phyloP scores from a whole-genome alignment of 2,329 filamentous ascomycete species.

The Sarocladium oryzae region DNA sequence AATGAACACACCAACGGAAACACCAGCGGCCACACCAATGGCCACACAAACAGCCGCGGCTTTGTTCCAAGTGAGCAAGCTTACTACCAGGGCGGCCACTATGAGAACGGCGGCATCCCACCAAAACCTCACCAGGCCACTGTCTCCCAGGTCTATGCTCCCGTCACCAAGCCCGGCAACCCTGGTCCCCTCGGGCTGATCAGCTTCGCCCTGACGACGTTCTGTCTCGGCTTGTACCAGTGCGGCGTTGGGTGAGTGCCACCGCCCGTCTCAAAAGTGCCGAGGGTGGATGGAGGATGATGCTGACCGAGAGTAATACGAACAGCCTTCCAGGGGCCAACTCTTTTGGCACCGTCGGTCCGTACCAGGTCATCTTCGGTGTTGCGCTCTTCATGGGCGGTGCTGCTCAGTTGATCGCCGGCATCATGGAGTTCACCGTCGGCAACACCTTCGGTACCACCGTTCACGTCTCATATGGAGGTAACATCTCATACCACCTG shows the following conservation, averaged over 20 bases:
- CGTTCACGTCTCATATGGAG: slow-evolving; percentile 52
- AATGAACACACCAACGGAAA: not conserved
- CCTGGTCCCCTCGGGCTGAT: slow-evolving; percentile 54
- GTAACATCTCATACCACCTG: not conserved
- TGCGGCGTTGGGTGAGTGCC: slow-evolving; percentile 42
- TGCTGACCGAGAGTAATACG: no score
- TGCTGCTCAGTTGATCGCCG: slow-evolving; percentile 60
- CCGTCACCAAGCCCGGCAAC: slow-evolving; percentile 45
- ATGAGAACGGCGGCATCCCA: not conserved
- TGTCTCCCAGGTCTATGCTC: slow-evolving; percentile 28
- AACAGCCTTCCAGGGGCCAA: slow-evolving; percentile 27
- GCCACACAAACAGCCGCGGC: not conserved
- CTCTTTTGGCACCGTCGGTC: slow-evolving; percentile 26
- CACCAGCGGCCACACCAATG: not conserved
- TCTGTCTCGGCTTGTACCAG: slow-evolving; percentile 46
- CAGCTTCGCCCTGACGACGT: slow-evolving; percentile 60
- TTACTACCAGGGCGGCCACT: slow-evolving; percentile 2
- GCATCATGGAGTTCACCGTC: slow-evolving; percentile 47
- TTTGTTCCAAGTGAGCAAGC: not conserved
- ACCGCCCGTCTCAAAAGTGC: not conserved
- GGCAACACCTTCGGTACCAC: slow-evolving; percentile 60
- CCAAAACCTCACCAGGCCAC: slow-evolving; percentile 22
- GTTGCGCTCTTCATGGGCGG: slow-evolving; percentile 46
- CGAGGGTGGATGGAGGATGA: not conserved
- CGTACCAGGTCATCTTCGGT: slow-evolving; percentile 29